Base-by-base conservation (phyloP, 441 rosid species). In the Melastoma candidum region DNA sequence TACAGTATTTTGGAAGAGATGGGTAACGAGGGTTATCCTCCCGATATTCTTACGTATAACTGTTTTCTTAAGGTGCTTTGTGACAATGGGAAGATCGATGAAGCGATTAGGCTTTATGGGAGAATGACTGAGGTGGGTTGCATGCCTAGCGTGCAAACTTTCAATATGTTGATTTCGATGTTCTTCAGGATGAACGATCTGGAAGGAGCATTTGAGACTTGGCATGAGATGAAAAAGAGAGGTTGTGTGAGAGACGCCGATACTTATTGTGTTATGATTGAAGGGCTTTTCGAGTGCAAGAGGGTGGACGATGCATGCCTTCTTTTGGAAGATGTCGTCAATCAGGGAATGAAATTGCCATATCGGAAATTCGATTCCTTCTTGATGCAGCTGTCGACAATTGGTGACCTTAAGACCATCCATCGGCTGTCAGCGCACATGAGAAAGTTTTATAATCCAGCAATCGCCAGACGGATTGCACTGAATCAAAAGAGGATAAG, bases 91-190 rank as follows among this genome's bases (percentile, higher is more conserved):
- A 77, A 75, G 56, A 73, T 77, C 1, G 90, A 75, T 43, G 97
- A 88, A 72, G 97, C 97, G 10, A 68, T 82, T 54, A 72, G 66
- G 74, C 84, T 92, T n/a, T 88, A 84, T 36, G 39, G 62, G 59
- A 74, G 63, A 69, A 81, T 88, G 95, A 58, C 76, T 17, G 82
- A 80, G 70, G 63, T 65, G 3, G 75, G 80, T 43, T 85, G 98
- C 68, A 53, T 48, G 61, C 97, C 98, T 14, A 92, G 98, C 22
- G 95, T 85, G n/a, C 98, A 85, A 68, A 85, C 95, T 7, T 88
- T 76, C 56, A 85, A 79, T 65, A 84, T 84, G 95, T 49, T 92
- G 56, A 86, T 84, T 56, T 71, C 81, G 27, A 82, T 92, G 98
- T 88, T 60, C 65, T 84, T 85, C 25, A 72, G 65, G 36, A 69